Base-by-base conservation (phyloP, 768 basidiomycete species). In the Boletales sp. region DNA sequence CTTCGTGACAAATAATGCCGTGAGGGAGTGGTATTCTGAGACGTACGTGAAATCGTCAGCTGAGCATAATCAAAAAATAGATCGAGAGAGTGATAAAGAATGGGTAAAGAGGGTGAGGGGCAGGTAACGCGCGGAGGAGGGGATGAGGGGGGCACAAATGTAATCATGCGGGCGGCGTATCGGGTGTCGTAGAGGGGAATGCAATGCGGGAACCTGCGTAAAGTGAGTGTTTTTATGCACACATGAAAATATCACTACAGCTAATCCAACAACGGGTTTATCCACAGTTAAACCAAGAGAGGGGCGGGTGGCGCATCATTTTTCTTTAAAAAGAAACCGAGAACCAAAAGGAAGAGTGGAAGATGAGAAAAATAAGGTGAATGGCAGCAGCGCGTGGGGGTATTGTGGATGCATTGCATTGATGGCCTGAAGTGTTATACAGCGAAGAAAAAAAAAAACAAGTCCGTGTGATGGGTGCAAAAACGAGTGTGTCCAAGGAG, bases 231-330 rank as follows among this genome's bases (percentile, higher is more conserved):
- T 57, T 46, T 34, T 65, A 66, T 66, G 53, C 48, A 69, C 67
- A 67, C 44, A 45, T 11, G 50, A 57, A 60, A 34, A 51, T 62
- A 68, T 61, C 55, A 69, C 61, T 62, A 68, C 62, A 68, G 44
- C 59, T 68, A 69, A 68, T 69, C 51, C 59, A 68, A 70, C 68
- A 69, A 69, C 56, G 58, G 56, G 33, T 41, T 60, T 68, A 68
- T 68, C 66, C 66, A 68, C 66, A 69, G 15, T 58, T 52, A 54
- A 66, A 58, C 63, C 66, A 64, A 68, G 63, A 56, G 21, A 28
- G 21, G 46, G 11, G n/a, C 52, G 36, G 49, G 50, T 51, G 56
- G 25, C 25, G 25, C 25, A 28, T 28, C 54, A 45, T 57, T 45
- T 21, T 60, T 57, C 63, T 62, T 31, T 30, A 19, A 45, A 31